Evolutionary conservation across 164 flowering plant genomes (phyloP).

Genomic region (Chimonanthus salicifolius): DNA sequence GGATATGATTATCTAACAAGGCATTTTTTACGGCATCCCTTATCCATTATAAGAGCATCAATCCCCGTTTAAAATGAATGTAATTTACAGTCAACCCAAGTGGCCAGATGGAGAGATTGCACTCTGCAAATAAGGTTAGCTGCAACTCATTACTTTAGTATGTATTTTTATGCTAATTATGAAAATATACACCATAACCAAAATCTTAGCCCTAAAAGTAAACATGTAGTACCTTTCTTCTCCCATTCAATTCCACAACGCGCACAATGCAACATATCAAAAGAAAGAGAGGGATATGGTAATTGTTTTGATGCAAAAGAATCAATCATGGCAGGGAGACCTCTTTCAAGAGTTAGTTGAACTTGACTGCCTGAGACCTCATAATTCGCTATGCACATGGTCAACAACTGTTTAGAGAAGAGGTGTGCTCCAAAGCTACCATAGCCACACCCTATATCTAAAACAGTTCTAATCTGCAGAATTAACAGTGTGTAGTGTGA

Average conservation of each 20-base stretch:
- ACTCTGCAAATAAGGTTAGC: too few relatives aligned
- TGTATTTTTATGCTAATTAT: too few relatives aligned
- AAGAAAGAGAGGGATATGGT: constrained; percentile 91
- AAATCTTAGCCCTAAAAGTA: background rate
- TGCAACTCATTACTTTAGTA: too few relatives aligned
- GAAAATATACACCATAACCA: background rate
- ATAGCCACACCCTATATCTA: constrained; percentile 99
- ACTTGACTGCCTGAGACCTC: constrained; percentile 98
- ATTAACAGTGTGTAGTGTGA: background rate
- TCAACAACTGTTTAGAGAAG: constrained; percentile 69
- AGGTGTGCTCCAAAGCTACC: constrained; percentile 99
- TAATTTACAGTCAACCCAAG: too few relatives aligned
- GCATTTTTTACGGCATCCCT: too few relatives aligned
- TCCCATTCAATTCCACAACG: constrained; percentile 91
- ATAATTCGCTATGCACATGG: constrained; percentile 90
- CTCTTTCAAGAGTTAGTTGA: constrained; percentile 95
- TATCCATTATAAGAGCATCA: too few relatives aligned
- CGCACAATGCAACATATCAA: constrained; percentile 97
- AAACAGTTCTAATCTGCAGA: constrained; percentile 79
- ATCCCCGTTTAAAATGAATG: too few relatives aligned
- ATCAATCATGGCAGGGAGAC: constrained; percentile 96
- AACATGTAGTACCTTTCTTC: constrained; percentile 57
- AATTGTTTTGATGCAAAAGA: constrained; percentile 71
- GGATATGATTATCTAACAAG: too few relatives aligned
- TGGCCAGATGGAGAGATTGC: too few relatives aligned